Conservation (phyloP, 768 basidiomycete genomes). For the Trametes maxima region DNA sequence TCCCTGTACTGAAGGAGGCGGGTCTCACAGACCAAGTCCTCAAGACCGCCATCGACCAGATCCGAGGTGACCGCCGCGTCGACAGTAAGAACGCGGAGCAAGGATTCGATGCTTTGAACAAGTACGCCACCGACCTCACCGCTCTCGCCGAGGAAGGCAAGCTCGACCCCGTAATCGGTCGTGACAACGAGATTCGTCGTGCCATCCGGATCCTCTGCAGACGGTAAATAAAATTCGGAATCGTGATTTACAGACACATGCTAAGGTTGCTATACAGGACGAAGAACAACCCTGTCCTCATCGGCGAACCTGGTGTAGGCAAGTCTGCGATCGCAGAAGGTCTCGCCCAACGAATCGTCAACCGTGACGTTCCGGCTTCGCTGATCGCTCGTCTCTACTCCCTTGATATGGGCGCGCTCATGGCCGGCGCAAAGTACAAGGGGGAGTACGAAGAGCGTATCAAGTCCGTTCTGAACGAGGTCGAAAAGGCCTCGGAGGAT, state of each 20-base stretch:
- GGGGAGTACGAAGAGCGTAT: conserved; percentile 97
- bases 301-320: conserved; percentile 93
- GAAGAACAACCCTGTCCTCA: conserved; percentile 96
- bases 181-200: conserved; percentile 90
- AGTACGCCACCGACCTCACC: conserved; percentile 87
- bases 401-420: conserved; percentile 93
- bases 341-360: conserved; percentile 92
- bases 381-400: conserved; percentile 78
- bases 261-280: conserved; percentile 54
- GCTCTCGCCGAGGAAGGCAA: conserved; percentile 89
- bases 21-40: conserved; percentile 69
- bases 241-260: neutral
- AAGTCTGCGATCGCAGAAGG: conserved; percentile 97
- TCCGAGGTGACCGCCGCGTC: conserved; percentile 81
- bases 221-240: conserved; percentile 44
- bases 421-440: conserved; percentile 92
- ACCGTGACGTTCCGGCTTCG: conserved; percentile 83
- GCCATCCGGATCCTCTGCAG: conserved; percentile 82
- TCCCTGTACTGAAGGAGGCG: conserved; percentile 73
- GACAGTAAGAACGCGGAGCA: conserved; percentile 88
- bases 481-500: conserved; percentile 84
- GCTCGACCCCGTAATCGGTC: conserved; percentile 93
- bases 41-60: conserved; percentile 76
- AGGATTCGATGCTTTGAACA: conserved; percentile 90
- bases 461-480: conserved; percentile 89